A percentile compares a stretch with the other conserved stretches of the same genome.
Evolutionary conservation across 257 asterid genomes (phyloP).

Genomic region (Linaria vulgaris): DNA sequence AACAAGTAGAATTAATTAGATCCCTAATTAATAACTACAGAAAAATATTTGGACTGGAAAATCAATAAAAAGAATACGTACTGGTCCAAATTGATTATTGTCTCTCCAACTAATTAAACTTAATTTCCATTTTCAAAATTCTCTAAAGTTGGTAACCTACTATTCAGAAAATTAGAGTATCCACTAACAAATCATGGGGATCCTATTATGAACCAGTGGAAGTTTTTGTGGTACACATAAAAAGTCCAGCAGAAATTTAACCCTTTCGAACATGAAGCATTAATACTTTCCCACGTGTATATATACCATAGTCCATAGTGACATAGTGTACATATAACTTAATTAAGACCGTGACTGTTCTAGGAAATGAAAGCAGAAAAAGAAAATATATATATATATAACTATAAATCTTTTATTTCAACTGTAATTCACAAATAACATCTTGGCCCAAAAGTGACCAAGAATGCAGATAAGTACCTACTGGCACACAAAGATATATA

Average conservation of each 20-base stretch:
- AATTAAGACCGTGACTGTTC: constrained; percentile 31
- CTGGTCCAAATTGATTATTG: background rate
- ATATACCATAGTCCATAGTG: no score
- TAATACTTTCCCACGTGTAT: constrained; percentile 24
- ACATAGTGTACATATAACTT: no score
- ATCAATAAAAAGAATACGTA: background rate
- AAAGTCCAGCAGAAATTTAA: constrained; percentile 1
- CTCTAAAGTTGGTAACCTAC: constrained; percentile 28
- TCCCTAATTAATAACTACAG: background rate
- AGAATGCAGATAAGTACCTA: no score
- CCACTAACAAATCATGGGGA: constrained; percentile 11
- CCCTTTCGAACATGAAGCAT: background rate
- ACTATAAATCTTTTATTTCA: no score
- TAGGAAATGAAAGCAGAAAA: background rate
- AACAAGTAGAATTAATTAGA: background rate
- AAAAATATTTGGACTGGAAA: background rate
- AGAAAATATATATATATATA: no score
- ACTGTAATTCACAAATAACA: no score
- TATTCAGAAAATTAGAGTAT: constrained; percentile 9
- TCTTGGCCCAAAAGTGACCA: no score
- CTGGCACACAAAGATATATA: no score
- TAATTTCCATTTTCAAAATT: no score
- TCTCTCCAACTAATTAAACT: background rate
- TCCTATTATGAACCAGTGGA: constrained; percentile 15
- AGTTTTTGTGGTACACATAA: background rate